Evolutionary conservation across 2,329 filamentous ascomycete species (phyloP).

Genomic region (Zymoseptoria pseudotritici): DNA sequence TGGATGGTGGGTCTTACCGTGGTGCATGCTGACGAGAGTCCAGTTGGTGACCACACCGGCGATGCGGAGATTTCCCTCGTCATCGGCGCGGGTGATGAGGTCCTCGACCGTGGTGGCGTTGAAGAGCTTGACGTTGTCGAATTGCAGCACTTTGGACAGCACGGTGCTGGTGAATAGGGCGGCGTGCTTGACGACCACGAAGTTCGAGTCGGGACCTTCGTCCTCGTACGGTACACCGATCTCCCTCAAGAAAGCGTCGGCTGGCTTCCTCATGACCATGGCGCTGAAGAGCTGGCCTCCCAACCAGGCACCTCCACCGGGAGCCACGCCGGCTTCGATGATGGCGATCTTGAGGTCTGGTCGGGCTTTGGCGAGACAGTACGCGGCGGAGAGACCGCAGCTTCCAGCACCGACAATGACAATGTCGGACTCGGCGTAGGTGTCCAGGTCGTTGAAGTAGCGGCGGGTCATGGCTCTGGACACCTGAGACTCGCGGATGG

Average conservation of each 20-base stretch:
- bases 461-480: slow-evolving; percentile 84
- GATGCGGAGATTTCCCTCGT: slow-evolving; percentile 54
- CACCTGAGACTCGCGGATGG: slow-evolving; percentile 86
- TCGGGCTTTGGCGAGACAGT: slow-evolving; percentile 72
- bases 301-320: slow-evolving; percentile 84
- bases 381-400: slow-evolving; percentile 78
- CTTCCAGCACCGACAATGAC: slow-evolving; percentile 89
- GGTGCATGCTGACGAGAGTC: slow-evolving; percentile 68
- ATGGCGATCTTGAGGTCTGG: slow-evolving; percentile 89
- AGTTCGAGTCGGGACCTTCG: slow-evolving; percentile 57
- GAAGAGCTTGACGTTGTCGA: slow-evolving; percentile 93
- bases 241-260: slow-evolving; percentile 74
- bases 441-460: slow-evolving; percentile 86
- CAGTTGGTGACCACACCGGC: slow-evolving; percentile 93
- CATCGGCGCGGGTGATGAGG: slow-evolving; percentile 68
- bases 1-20: slow-evolving; percentile 10
- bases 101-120: slow-evolving; percentile 91
- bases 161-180: slow-evolving; percentile 86
- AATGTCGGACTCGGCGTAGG: slow-evolving; percentile 84
- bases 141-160: slow-evolving; percentile 70
- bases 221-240: slow-evolving; percentile 81
- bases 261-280: slow-evolving; percentile 92
- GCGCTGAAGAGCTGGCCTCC: slow-evolving; percentile 90
- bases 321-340: slow-evolving; percentile 79
- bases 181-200: slow-evolving; percentile 89